Percentiles rank a stretch among this genome's conserved stretches.
Evolutionary conservation across 306 rosid genomes (phyloP).

Genomic region (Castanea crenata): DNA sequence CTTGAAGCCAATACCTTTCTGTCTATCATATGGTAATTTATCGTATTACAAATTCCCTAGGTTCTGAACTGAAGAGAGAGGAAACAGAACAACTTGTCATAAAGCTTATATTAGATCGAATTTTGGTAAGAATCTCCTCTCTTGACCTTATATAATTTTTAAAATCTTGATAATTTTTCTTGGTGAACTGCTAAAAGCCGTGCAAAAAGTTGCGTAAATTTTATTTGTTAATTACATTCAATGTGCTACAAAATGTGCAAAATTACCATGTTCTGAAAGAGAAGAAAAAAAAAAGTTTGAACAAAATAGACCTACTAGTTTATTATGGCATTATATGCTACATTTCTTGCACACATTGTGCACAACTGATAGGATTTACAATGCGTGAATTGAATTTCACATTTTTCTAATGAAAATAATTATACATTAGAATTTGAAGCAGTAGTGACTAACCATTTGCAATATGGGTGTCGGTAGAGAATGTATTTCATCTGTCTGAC

Average conservation of each 20-base stretch:
- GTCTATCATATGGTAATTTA: constrained; percentile 4
- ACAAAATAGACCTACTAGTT: neutral
- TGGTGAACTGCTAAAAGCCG: neutral
- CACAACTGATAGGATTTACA: neutral
- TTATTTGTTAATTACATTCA: neutral
- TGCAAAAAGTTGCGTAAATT: neutral
- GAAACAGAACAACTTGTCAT: constrained; percentile 82
- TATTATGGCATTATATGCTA: neutral
- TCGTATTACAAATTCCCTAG: constrained; percentile 45
- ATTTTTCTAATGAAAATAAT: neutral
- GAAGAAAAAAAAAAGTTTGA: neutral
- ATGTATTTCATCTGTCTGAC: neutral
- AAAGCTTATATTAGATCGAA: constrained; percentile 66
- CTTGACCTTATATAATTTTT: neutral
- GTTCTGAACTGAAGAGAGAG: constrained; percentile 71
- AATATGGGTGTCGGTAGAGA: neutral
- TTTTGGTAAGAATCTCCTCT: constrained; percentile 51
- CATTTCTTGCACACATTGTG: neutral
- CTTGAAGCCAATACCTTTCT: constrained; percentile 11
- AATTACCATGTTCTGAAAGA: neutral
- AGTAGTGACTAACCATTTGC: neutral
- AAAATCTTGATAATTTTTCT: neutral
- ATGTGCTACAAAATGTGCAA: neutral
- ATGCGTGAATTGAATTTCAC: neutral
- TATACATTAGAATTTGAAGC: neutral